Evolutionary conservation across 495 filamentous ascomycete genomes (phyloP).

Genomic region (Penicillium parvum): DNA sequence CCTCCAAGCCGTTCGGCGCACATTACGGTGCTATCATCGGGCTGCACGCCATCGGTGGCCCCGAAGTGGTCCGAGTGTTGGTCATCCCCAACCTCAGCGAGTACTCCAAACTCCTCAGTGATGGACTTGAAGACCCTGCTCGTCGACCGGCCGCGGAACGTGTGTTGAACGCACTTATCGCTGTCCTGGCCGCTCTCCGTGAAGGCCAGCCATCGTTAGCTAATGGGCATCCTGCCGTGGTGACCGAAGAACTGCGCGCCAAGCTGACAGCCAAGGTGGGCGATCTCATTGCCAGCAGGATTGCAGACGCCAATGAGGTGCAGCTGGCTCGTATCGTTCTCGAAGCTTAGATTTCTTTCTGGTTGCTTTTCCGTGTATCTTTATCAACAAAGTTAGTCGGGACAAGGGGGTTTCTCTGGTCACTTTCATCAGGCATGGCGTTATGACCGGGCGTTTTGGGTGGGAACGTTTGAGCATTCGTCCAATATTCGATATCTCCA

Average conservation of each 20-base stretch:
- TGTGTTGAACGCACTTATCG: constrained; percentile 57
- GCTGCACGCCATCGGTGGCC: constrained; percentile 67
- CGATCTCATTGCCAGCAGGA: constrained; percentile 46
- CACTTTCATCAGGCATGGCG: constrained; percentile 7
- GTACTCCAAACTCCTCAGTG: constrained; percentile 68
- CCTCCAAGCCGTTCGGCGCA: constrained; percentile 68
- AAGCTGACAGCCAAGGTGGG: constrained; percentile 59
- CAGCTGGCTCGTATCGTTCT: constrained; percentile 37
- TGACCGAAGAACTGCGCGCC: constrained; percentile 50
- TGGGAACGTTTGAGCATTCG: background rate
- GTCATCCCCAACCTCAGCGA: constrained; percentile 75
- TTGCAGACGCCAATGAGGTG: constrained; percentile 47
- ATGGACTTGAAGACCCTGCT: constrained; percentile 55
- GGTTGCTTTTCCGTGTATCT: background rate
- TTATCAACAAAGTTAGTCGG: background rate
- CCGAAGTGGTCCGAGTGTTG: constrained; percentile 72
- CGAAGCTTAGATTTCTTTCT: constrained; percentile 16
- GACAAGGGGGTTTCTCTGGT: background rate
- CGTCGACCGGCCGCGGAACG: constrained; percentile 57
- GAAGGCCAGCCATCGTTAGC: constrained; percentile 30
- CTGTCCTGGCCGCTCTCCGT: constrained; percentile 50
- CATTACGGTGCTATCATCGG: constrained; percentile 86
- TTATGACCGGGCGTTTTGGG: constrained; percentile 11
- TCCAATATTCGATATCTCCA: background rate
- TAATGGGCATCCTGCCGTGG: constrained; percentile 42